phyloP scores from a whole-genome alignment of 495 filamentous ascomycete genomes.

The Cercophora newfieldiana region DNA sequence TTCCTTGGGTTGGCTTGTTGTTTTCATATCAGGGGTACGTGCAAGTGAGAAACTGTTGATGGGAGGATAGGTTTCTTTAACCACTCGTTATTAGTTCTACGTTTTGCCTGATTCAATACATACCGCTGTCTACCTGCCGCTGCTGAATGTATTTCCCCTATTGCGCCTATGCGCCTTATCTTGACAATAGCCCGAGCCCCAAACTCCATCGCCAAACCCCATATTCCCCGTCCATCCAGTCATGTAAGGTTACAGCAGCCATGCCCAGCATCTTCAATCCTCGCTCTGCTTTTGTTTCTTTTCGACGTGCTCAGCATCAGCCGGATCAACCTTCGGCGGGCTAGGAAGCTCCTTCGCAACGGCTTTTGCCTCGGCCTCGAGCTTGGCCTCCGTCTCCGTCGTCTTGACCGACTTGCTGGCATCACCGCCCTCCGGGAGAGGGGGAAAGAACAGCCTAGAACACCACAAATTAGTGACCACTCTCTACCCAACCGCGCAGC shows the following conservation, averaged over 20 bases:
- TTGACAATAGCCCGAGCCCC: neutral
- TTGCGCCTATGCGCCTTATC: neutral
- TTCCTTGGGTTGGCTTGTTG: no score
- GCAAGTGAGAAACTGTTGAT: no score
- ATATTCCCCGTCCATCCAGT: neutral
- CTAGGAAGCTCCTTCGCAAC: conserved; percentile 36
- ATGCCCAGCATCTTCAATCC: neutral
- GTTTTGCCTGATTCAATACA: neutral
- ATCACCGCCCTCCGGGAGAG: conserved; percentile 18
- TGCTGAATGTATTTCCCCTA: neutral
- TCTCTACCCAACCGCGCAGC: no score
- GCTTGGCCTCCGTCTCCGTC: neutral
- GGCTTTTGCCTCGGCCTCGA: conserved; percentile 17
- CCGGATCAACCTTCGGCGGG: conserved; percentile 38
- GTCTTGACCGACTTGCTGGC: neutral
- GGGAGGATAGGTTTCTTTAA: neutral
- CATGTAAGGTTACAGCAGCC: neutral
- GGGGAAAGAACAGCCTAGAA: conserved; percentile 41
- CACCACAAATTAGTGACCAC: no score
- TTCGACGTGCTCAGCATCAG: conserved; percentile 29
- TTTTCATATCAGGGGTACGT: no score
- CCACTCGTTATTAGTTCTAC: neutral
- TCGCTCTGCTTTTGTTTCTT: conserved; percentile 40
- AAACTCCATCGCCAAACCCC: neutral
- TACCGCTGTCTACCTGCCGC: neutral